Evolutionary conservation across 2,329 filamentous ascomycete genomes (phyloP).

Genomic region (Diaporthe batatas): DNA sequence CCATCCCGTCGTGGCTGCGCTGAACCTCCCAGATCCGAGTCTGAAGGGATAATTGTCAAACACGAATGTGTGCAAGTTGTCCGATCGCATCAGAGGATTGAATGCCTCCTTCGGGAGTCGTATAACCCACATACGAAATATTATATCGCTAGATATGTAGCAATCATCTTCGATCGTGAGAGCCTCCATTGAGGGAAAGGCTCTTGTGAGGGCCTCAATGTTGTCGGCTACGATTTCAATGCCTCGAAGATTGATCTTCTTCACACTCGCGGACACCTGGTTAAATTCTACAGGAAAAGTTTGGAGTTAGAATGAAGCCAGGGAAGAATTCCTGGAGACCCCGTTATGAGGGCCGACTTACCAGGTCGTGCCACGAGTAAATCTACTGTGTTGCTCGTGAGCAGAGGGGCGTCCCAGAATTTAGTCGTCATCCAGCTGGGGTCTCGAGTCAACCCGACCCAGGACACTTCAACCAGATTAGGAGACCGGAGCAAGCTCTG

Average conservation of each 20-base stretch:
- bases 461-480: background rate
- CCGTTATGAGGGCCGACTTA: background rate
- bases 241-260: background rate
- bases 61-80: conserved; percentile 5
- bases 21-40: background rate
- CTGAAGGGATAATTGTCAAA: fast-evolving
- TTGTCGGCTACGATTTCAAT: fast-evolving
- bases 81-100: background rate
- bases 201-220: background rate
- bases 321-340: background rate
- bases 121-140: too few species aligned
- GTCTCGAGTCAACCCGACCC: background rate
- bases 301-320: background rate
- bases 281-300: background rate
- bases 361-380: background rate
- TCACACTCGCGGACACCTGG: background rate
- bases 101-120: too few species aligned
- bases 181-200: background rate
- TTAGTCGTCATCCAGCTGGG: too few species aligned
- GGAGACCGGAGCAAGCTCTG: background rate
- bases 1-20: background rate
- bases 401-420: background rate
- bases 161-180: background rate
- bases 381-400: background rate
- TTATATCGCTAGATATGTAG: too few species aligned